These are phyloP conservation scores for Aspergillus sclerotiicarbonarius DNA, from an alignment of 495 filamentous ascomycete genomes.

Conservation along the genomic window DNA sequence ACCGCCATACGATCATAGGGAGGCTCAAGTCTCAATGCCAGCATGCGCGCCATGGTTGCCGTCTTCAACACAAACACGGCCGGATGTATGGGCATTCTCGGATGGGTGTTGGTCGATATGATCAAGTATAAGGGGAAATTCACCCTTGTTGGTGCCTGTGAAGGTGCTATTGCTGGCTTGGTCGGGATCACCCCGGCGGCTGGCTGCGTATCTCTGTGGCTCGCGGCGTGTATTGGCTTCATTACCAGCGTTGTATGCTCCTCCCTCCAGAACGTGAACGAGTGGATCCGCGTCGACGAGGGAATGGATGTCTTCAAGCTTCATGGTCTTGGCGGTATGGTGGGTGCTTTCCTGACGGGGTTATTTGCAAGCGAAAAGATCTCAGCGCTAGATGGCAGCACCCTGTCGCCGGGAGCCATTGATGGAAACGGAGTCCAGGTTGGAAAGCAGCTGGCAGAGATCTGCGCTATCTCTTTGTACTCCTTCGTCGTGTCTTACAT, in stretches of 20 bases:
- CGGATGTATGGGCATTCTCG: conserved; percentile 54
- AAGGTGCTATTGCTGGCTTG: conserved; percentile 62
- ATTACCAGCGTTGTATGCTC: conserved; percentile 54
- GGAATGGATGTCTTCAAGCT: conserved; percentile 64
- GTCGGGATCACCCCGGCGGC: conserved; percentile 65
- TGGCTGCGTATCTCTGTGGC: conserved; percentile 57
- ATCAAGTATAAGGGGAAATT: conserved; percentile 53
- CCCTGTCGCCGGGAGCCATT: conserved; percentile 49
- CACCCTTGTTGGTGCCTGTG: conserved; percentile 59
- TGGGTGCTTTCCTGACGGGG: conserved; percentile 60
- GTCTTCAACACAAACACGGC: conserved; percentile 63
- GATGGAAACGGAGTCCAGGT: conserved; percentile 60
- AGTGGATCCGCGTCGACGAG: conserved; percentile 59
- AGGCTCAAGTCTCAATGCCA: conserved; percentile 56
- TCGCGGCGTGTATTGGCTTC: conserved; percentile 58
- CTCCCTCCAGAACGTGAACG: conserved; percentile 50
- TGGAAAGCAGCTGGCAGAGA: conserved; percentile 58
- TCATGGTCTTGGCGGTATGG: conserved; percentile 60
- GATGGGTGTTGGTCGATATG: conserved; percentile 60
- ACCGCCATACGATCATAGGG: conserved; percentile 32
- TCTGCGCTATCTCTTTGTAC: conserved; percentile 55
- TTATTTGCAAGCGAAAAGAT: conserved; percentile 55
- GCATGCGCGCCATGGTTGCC: conserved; percentile 55
- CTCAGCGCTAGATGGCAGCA: conserved; percentile 47
- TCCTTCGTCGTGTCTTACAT: conserved; percentile 54